Evolutionary conservation across 129 eudicot species (phyloP).

Genomic region (Apium graveolens): DNA sequence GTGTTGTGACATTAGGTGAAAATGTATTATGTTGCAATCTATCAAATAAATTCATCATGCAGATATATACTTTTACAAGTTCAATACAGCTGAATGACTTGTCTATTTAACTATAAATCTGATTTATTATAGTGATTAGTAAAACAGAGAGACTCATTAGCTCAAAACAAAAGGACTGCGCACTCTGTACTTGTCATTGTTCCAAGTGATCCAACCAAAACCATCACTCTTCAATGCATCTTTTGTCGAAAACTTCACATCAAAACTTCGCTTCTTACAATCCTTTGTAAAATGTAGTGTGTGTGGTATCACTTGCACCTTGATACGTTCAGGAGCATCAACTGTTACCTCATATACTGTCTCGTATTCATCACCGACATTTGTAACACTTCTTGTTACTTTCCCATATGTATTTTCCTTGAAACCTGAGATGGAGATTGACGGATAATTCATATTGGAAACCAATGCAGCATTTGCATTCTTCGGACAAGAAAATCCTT

Average conservation of each 20-base stretch:
- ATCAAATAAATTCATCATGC: not conserved
- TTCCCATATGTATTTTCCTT: slow-evolving; percentile 11
- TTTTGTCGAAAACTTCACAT: slow-evolving; percentile 23
- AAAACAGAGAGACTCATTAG: too few species aligned
- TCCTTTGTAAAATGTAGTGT: slow-evolving; percentile 33
- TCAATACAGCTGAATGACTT: slow-evolving; percentile 21
- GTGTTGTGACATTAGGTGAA: not conserved
- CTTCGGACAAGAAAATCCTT: slow-evolving; percentile 52
- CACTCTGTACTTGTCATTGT: too few species aligned
- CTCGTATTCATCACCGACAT: slow-evolving; percentile 47
- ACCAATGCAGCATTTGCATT: slow-evolving; percentile 25
- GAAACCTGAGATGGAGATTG: slow-evolving; percentile 43
- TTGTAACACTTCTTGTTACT: slow-evolving; percentile 50
- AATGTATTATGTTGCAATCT: not conserved
- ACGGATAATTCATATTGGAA: slow-evolving; percentile 74
- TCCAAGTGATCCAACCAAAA: slow-evolving; percentile 75
- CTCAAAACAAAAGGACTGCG: too few species aligned
- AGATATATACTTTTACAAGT: not conserved
- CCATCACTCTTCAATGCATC: slow-evolving; percentile 14
- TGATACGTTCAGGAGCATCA: slow-evolving; percentile 43
- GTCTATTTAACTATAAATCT: slow-evolving; percentile 21
- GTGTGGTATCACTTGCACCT: slow-evolving; percentile 48
- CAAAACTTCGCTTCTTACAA: too few species aligned
- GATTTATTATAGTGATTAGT: too few species aligned
- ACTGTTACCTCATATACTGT: slow-evolving; percentile 36